A percentile compares a stretch with the other conserved stretches of the same genome.
These are phyloP conservation scores for Gentiana macrophylla DNA, from an alignment of 257 asterid genomes.

Conservation along the genomic window DNA sequence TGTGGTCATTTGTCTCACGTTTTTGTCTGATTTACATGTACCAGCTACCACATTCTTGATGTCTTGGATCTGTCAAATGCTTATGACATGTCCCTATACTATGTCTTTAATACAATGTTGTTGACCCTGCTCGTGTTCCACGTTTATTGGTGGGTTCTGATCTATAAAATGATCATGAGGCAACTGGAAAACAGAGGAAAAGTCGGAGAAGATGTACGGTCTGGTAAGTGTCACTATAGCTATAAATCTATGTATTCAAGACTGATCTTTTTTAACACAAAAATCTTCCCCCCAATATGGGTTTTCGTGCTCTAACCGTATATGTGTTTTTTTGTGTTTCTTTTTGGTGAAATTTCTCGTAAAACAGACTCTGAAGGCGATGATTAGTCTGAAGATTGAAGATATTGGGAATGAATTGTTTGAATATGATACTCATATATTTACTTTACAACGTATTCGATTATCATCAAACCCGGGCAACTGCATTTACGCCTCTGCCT, in stretches of 20 bases:
- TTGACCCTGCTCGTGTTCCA: conserved; percentile 77
- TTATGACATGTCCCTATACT: conserved; percentile 34
- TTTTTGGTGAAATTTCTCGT: background rate
- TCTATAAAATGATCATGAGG: conserved; percentile 62
- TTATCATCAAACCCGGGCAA: background rate
- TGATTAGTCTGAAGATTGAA: conserved; percentile 22
- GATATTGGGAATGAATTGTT: conserved; percentile 34
- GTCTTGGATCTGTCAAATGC: conserved; percentile 41
- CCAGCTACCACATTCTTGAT: conserved; percentile 44
- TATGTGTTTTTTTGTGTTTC: background rate
- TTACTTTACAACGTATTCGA: conserved; percentile 1
- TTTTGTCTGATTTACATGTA: conserved; percentile 18
- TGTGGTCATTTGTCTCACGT: conserved; percentile 16
- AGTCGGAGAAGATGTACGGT: conserved; percentile 96
- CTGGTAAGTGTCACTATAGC: conserved; percentile 37
- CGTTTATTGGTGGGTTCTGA: conserved; percentile 94
- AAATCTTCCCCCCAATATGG: background rate
- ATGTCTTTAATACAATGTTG: conserved; percentile 73
- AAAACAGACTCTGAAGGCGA: conserved; percentile 56
- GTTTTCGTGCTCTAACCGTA: background rate
- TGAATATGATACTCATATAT: conserved; percentile 4
- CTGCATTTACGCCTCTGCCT: background rate
- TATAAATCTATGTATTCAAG: background rate
- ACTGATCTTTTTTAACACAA: background rate
- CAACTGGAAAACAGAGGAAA: conserved; percentile 83